A percentile compares a stretch with the other conserved stretches of the same genome.
phyloP scores from a whole-genome alignment of 1,284 basidiomycete genomes.

The Athelia sp. region DNA sequence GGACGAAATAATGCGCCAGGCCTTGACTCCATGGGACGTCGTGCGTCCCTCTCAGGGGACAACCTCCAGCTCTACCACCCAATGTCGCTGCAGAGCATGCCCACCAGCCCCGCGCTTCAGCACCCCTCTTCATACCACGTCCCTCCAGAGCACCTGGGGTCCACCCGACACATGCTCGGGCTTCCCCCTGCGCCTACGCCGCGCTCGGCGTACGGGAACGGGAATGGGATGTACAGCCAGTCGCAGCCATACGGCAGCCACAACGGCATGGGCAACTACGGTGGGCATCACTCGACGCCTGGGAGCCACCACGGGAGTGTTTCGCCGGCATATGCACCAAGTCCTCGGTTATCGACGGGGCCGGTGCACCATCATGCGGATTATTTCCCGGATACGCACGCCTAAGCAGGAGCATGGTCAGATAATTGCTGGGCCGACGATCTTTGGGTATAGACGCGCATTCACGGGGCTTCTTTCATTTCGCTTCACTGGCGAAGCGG shows the following conservation, averaged over 20 bases:
- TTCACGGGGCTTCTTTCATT: no score
- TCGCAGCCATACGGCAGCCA: background rate
- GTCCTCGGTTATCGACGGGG: background rate
- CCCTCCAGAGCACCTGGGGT: conserved; percentile 23
- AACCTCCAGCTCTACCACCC: conserved; percentile 68
- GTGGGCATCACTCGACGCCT: background rate
- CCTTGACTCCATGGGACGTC: conserved; percentile 18
- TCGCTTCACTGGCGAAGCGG: no score
- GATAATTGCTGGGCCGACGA: no score
- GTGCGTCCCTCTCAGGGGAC: conserved; percentile 41
- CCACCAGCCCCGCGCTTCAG: conserved; percentile 19
- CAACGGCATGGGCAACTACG: background rate
- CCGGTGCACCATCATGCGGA: no score
- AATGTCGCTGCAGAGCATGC: conserved; percentile 59
- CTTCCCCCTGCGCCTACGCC: conserved; percentile 23
- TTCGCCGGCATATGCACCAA: background rate
- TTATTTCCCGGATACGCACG: no score
- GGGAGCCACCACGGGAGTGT: background rate
- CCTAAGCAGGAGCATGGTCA: no score
- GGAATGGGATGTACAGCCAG: background rate
- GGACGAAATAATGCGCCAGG: conserved; percentile 18
- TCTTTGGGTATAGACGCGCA: no score
- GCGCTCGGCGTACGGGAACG: conserved; percentile 13
- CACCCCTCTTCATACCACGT: conserved; percentile 24
- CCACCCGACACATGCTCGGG: conserved; percentile 31